phyloP scores from a whole-genome alignment of 2,329 filamentous ascomycete species.

The Cladosporium sphaerospermum region DNA sequence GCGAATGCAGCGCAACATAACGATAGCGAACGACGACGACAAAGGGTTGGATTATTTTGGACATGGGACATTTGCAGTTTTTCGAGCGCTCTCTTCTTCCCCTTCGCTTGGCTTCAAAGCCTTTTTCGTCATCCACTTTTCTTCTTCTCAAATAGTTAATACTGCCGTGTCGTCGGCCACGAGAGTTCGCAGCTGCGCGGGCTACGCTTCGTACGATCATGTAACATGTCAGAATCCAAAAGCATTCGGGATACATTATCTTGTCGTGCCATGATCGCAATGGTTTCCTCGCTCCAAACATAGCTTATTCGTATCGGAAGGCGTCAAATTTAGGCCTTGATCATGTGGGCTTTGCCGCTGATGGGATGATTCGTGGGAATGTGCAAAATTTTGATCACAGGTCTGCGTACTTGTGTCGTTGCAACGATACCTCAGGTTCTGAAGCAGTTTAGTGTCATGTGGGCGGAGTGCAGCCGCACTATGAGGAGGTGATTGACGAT shows the following conservation, averaged over 20 bases:
- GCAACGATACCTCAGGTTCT: too few relatives aligned
- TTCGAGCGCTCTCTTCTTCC: conserved; percentile 7
- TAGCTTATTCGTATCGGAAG: too few relatives aligned
- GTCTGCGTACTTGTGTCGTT: too few relatives aligned
- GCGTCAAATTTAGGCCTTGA: too few relatives aligned
- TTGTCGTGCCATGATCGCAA: too few relatives aligned
- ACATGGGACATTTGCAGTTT: conserved; percentile 7
- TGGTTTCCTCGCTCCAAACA: too few relatives aligned
- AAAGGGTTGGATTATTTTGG: conserved; percentile 2
- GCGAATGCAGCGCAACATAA: conserved; percentile 2
- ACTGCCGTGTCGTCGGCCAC: neutral
- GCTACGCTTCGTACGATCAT: conserved; percentile 1
- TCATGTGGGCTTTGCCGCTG: too few relatives aligned
- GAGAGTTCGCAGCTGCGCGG: neutral
- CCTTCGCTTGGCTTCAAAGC: neutral
- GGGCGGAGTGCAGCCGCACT: too few relatives aligned
- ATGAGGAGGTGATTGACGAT: too few relatives aligned
- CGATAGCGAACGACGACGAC: conserved; percentile 9
- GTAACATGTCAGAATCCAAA: conserved; percentile 6
- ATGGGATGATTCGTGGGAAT: too few relatives aligned
- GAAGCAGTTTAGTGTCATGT: too few relatives aligned
- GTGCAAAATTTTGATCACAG: too few relatives aligned
- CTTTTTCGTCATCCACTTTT: neutral
- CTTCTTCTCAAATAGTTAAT: neutral
- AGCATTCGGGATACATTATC: neutral